A percentile compares a stretch with the other conserved stretches of the same genome.
Evolutionary conservation across 2,329 filamentous ascomycete genomes (phyloP).

Genomic region (Diaporthe sp.): DNA sequence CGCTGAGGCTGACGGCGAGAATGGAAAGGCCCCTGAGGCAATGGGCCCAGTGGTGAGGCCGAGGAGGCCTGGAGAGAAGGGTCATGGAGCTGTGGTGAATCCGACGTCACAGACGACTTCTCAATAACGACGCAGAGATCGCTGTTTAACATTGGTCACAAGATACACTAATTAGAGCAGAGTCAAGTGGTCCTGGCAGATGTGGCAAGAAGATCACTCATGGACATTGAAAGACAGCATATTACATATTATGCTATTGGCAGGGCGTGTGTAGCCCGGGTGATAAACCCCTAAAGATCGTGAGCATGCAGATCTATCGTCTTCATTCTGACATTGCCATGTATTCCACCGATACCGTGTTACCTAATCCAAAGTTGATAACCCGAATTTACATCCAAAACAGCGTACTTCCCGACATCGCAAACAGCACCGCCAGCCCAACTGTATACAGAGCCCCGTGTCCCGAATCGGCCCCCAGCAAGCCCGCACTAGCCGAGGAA

Average conservation of each 20-base stretch:
- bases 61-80: slow-evolving; percentile 33
- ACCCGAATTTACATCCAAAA: slow-evolving; percentile 27
- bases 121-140: neutral
- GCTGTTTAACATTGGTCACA: neutral
- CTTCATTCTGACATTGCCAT: slow-evolving; percentile 5
- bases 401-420: slow-evolving; percentile 33
- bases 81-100: slow-evolving; percentile 39
- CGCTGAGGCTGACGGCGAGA: neutral
- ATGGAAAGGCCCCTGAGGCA: neutral
- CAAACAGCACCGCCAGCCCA: slow-evolving; percentile 27
- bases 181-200: neutral
- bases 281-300: neutral
- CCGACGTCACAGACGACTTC: neutral
- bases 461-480: slow-evolving; percentile 9
- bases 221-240: neutral
- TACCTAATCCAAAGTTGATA: neutral
- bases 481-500: slow-evolving; percentile 31
- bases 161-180: neutral
- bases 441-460: slow-evolving; percentile 20
- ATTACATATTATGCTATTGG: slow-evolving; percentile 15
- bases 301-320: slow-evolving; percentile 7
- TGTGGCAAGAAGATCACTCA: neutral
- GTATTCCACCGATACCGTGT: neutral
- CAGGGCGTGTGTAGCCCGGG: neutral
- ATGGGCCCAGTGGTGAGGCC: slow-evolving; percentile 36